Evolutionary conservation across 768 basidiomycete species (phyloP).

Genomic region (Mycena haematopus): DNA sequence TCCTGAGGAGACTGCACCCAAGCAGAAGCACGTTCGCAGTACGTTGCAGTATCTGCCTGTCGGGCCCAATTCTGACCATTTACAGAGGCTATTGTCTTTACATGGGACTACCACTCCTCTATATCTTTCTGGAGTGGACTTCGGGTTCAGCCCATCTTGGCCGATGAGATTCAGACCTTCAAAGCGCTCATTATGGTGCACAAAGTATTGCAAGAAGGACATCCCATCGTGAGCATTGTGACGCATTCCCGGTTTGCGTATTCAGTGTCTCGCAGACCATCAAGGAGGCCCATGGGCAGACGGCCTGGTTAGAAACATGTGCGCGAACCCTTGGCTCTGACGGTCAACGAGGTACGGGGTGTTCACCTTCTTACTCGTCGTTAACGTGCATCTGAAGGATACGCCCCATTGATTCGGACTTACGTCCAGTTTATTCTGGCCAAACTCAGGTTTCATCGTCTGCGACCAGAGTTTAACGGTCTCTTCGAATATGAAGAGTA

Average conservation of each 20-base stretch:
- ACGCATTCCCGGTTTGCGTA: conserved; percentile 8
- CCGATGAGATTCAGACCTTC: conserved; percentile 98
- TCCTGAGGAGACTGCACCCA: conserved; percentile 94
- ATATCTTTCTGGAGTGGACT: conserved; percentile 98
- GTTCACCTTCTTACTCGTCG: background rate
- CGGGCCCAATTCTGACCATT: conserved; percentile 22
- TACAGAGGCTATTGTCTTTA: conserved; percentile 96
- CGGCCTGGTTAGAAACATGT: conserved; percentile 98
- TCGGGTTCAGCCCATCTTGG: conserved; percentile 93
- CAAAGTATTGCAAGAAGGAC: conserved; percentile 97
- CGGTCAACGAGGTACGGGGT: conserved; percentile 69
- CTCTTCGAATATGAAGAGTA: conserved; percentile 99
- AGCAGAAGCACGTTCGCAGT: conserved; percentile 99
- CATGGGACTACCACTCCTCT: conserved; percentile 99
- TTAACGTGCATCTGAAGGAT: conserved; percentile 59
- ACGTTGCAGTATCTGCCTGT: conserved; percentile 36
- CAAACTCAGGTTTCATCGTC: conserved; percentile 94
- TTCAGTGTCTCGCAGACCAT: conserved; percentile 67
- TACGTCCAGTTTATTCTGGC: conserved; percentile 96
- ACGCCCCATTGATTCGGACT: conserved; percentile 90
- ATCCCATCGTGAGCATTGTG: conserved; percentile 72
- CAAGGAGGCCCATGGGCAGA: conserved; percentile 96
- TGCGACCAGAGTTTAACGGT: conserved; percentile 97
- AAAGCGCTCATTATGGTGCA: conserved; percentile 97
- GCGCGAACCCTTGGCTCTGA: conserved; percentile 85